Base-by-base conservation (phyloP, 2,329 filamentous ascomycete genomes). In the Neonectria hederae region DNA sequence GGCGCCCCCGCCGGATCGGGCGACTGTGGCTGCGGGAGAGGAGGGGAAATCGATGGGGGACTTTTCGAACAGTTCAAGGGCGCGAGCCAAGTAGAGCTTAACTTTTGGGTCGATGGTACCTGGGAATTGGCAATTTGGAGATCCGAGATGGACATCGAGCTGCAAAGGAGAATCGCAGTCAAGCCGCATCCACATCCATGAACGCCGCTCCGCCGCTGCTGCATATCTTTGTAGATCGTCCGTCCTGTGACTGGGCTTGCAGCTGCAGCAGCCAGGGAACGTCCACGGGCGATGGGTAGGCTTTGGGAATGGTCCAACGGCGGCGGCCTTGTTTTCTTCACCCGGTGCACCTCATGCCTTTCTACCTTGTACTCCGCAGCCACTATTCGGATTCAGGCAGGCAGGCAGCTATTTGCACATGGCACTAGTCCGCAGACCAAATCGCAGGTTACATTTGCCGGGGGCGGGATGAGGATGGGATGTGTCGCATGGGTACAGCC, bases 251-350 rank as follows among this genome's bases (percentile, higher is more conserved):
- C 17, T 13, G 48, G 43, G 32, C 28, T 28, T 51, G 53, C 42
- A 52, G 48, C 46, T 38, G 28, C 48, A 58, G 60, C 55, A 32
- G 38, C 53, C 54, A 51, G 58, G 60, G 60, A 49, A 28, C 48
- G 22, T 35, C 54, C 42, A 54, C 60, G 60, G 54, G 51, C 24
- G 32, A 59, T 48, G 42, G 49, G 54, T 40, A 54, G 49, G 54
- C 43, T 58, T 63, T 63, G 54, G 60, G 60, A 51, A 59, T 63
- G 49, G 60, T 51, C 54, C 17, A 58, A 42, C 38, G 8, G 7
- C 19, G 26, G 49, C 24, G 53, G 22, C 19, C 46, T 19, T 52
- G 46, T 38, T 21, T 58, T 8, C 40, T 51, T 42, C n/a, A 42
- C 38, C n/a, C n/a, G 38, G 38, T 8, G 38, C 38, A 11, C 38